Evolutionary conservation across 139 green algal species (phyloP), one percentile per base, ranked within the genome.

Genomic region (Coccomyxa sp.): DNA sequence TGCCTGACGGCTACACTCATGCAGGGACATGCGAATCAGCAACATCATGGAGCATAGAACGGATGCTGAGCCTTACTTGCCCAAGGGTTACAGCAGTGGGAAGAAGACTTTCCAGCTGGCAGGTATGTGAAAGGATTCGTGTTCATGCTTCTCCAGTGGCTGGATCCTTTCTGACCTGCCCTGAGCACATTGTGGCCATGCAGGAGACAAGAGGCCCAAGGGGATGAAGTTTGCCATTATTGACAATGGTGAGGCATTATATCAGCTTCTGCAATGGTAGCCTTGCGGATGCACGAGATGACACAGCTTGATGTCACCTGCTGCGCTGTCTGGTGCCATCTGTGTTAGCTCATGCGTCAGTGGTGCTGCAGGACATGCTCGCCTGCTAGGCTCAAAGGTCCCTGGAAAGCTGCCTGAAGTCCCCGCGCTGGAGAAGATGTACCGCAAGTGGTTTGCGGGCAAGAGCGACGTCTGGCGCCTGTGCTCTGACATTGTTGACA

Each of bases 381-480:
- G 69, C 8, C 41, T 81, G 16, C 34, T 40, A 0, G 40, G 55
- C 31, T 54, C 33, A 39, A 70, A 71, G 34, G 40, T 39, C 33
- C 64, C 55, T 39, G 38, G 36, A n/a, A 70, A 71, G 34, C 69
- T 81, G 34, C 77, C 77, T 33, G 68, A 81, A 44, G 77, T 54
- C 2, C 69, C 68, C n/a, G 16, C 39, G 31, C 31, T 81, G 0
- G 77, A 81, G 41, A 68, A 55, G 35, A 39, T 73, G 12, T 81
- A 81, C 41, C 77, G 69, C 33, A 70, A 58, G 69, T 71, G 40
- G 36, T 77, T 73, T 39, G 33, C 58, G 33, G n/a, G 33, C 41
- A 81, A 76, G 41, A 69, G 77, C 5, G 77, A 81, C 70, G 77
- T 81, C 16, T 81, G 77, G 77, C 68, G 77, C 31, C 69, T 81